These are phyloP conservation scores for Chenopodium album DNA, from an alignment of 148 eudicot species.

Conservation along the genomic window DNA sequence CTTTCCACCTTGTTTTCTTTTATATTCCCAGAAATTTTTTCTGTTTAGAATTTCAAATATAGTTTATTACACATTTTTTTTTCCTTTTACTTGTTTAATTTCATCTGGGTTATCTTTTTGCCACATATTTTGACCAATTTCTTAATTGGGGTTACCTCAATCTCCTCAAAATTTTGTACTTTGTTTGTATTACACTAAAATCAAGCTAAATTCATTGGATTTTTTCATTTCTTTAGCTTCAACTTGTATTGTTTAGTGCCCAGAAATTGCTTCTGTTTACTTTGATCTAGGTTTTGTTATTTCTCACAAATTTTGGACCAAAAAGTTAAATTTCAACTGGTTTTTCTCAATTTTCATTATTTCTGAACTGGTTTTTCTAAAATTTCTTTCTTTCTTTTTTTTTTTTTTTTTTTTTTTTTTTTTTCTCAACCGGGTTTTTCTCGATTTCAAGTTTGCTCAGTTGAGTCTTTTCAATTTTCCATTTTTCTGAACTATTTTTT, in stretches of 20 bases:
- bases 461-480: too few species aligned
- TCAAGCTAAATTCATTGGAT: not conserved
- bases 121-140: not conserved
- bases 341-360: not conserved
- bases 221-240: not conserved
- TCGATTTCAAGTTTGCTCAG: not conserved
- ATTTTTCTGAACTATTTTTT: too few species aligned
- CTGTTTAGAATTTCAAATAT: not conserved
- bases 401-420: not conserved
- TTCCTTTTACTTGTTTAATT: not conserved
- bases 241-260: not conserved
- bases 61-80: not conserved
- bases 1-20: conserved; percentile 7
- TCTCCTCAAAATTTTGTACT: not conserved
- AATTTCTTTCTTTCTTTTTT: too few species aligned
- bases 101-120: not conserved
- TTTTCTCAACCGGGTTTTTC: not conserved
- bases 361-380: not conserved
- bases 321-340: not conserved
- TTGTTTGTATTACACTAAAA: not conserved
- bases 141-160: conserved; percentile 1
- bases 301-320: not conserved
- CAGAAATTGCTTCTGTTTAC: not conserved
- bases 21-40: not conserved
- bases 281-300: not conserved